phyloP scores from a whole-genome alignment of 495 filamentous ascomycete species.

The Neurospora sp. region DNA sequence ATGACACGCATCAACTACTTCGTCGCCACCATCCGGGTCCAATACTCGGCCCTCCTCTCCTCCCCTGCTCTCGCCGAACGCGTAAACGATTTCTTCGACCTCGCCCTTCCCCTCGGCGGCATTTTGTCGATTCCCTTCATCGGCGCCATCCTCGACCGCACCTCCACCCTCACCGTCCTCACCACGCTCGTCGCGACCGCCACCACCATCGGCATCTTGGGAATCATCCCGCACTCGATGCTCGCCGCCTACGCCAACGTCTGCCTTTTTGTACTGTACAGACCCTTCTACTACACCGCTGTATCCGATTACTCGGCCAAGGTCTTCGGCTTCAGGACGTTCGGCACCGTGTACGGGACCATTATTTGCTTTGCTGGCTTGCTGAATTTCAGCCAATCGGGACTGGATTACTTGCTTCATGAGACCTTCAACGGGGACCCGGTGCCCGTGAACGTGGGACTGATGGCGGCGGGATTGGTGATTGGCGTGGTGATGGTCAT shows the following conservation, averaged over 20 bases:
- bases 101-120: constrained; percentile 80
- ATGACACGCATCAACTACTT: constrained; percentile 98
- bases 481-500: constrained; percentile 49
- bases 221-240: constrained; percentile 55
- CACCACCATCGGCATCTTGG: constrained; percentile 68
- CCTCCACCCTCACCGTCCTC: constrained; percentile 66
- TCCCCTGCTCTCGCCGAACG: constrained; percentile 43
- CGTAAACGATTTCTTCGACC: constrained; percentile 79
- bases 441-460: constrained; percentile 62
- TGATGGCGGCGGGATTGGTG: constrained; percentile 50
- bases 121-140: constrained; percentile 81
- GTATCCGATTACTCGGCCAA: constrained; percentile 82
- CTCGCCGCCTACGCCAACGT: constrained; percentile 68
- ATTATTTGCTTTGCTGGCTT: constrained; percentile 84
- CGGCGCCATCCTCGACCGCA: constrained; percentile 69
- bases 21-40: constrained; percentile 77
- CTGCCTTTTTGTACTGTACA: constrained; percentile 65
- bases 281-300: constrained; percentile 68
- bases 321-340: constrained; percentile 92
- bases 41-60: constrained; percentile 72
- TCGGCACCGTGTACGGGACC: constrained; percentile 91
- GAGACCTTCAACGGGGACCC: constrained; percentile 61
- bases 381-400: constrained; percentile 78
- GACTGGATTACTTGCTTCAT: constrained; percentile 71
- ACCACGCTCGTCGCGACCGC: constrained; percentile 59